Percentiles rank a stretch among this genome's conserved stretches.
These are phyloP conservation scores for Solanum sitiens DNA, from an alignment of 257 asterid genomes.

Conservation along the genomic window DNA sequence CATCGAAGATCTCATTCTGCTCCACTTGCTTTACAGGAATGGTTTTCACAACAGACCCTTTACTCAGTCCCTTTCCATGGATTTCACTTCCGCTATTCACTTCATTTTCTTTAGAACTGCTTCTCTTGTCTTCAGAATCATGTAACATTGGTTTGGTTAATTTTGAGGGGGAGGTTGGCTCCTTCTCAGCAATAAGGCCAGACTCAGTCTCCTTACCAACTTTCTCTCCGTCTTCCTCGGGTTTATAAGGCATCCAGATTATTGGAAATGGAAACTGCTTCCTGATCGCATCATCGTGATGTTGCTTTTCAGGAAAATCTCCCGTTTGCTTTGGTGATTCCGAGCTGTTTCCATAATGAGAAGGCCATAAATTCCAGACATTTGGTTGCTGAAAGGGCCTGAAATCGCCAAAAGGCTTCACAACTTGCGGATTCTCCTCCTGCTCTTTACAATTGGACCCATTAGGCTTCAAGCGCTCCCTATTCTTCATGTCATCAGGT, in stretches of 20 bases:
- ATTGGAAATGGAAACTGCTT: slow-evolving; percentile 33
- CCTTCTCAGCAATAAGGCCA: not conserved
- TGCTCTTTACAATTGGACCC: not conserved
- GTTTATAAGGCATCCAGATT: slow-evolving; percentile 51
- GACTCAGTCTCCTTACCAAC: not conserved
- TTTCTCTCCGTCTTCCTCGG: slow-evolving; percentile 8
- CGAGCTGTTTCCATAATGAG: slow-evolving; percentile 16
- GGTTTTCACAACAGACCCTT: not conserved
- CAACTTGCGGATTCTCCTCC: slow-evolving; percentile 5
- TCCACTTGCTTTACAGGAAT: slow-evolving; percentile 45
- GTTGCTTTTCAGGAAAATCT: not conserved
- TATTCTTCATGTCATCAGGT: slow-evolving; percentile 3
- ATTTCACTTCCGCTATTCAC: not conserved
- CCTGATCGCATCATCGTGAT: slow-evolving; percentile 6
- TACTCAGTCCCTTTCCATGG: slow-evolving; percentile 6
- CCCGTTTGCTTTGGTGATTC: slow-evolving; percentile 13
- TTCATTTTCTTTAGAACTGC: not conserved
- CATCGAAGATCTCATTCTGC: slow-evolving; percentile 3
- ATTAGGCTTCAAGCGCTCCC: slow-evolving; percentile 1
- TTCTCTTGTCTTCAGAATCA: not conserved
- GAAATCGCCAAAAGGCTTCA: not conserved
- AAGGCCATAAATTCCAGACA: slow-evolving; percentile 27
- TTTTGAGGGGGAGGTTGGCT: not conserved
- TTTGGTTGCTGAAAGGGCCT: slow-evolving; percentile 4
- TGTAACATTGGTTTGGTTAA: not conserved